These are phyloP conservation scores for Haematococcus lacustris DNA, from an alignment of 139 green algal species.

Conservation along the genomic window DNA sequence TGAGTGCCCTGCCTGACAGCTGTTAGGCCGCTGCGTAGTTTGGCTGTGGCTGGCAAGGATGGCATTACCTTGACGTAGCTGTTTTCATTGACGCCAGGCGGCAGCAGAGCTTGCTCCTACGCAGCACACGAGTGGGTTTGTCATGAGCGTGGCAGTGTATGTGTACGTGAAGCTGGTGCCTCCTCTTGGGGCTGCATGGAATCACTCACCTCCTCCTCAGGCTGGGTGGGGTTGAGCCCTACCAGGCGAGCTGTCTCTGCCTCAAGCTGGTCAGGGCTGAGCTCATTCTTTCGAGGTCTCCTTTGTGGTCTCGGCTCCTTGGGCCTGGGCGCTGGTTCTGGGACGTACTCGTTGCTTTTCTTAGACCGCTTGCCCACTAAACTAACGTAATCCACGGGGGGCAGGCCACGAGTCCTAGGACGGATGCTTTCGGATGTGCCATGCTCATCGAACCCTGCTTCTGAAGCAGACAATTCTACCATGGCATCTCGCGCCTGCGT, in stretches of 20 bases:
- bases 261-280: constrained; percentile 13
- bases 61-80: constrained; percentile 14
- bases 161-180: no score
- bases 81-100: background rate
- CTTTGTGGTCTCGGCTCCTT: background rate
- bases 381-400: no score
- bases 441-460: background rate
- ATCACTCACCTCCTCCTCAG: constrained; percentile 11
- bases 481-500: no score
- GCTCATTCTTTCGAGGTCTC: background rate
- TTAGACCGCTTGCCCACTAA: background rate
- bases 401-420: background rate
- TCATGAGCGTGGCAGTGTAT: background rate
- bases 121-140: background rate
- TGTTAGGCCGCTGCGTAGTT: background rate
- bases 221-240: constrained; percentile 12
- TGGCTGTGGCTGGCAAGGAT: background rate
- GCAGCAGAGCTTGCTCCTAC: constrained; percentile 15
- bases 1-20: background rate
- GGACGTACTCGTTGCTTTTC: background rate
- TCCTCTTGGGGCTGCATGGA: no score
- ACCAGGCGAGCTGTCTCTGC: constrained; percentile 5
- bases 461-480: no score
- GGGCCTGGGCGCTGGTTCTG: background rate
- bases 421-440: background rate